Conservation (phyloP, 2,329 filamentous ascomycete species). For the Claviceps sp. region DNA sequence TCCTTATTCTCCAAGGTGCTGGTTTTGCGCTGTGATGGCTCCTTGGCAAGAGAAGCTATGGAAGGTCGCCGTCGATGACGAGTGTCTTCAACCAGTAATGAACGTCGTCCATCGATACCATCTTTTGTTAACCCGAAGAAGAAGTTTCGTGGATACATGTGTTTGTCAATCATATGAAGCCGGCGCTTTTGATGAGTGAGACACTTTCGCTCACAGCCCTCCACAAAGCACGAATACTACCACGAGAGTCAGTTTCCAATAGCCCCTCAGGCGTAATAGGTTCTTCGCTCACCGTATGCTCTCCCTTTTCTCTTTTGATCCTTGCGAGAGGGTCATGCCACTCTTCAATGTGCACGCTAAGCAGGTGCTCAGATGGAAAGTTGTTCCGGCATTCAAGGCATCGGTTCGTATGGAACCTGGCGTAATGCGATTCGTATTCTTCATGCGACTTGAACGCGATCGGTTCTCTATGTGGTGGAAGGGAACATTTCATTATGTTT, state of each 20-base stretch:
- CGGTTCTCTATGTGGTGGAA: slow-evolving; percentile 64
- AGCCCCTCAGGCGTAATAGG: background rate
- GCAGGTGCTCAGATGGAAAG: slow-evolving; percentile 70
- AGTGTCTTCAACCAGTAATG: slow-evolving; percentile 54
- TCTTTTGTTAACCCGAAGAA: slow-evolving; percentile 79
- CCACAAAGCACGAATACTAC: slow-evolving; percentile 79
- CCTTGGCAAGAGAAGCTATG: slow-evolving; percentile 21
- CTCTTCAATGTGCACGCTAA: slow-evolving; percentile 78
- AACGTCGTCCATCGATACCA: slow-evolving; percentile 75
- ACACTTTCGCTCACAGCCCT: slow-evolving; percentile 76
- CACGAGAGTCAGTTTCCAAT: background rate
- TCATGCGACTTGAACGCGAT: slow-evolving; percentile 60
- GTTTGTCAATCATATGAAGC: slow-evolving; percentile 86
- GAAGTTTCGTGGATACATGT: slow-evolving; percentile 78
- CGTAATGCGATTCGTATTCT: slow-evolving; percentile 81
- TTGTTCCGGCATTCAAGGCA: slow-evolving; percentile 78
- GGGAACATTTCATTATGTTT: slow-evolving; percentile 58
- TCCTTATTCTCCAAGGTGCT: slow-evolving; percentile 18
- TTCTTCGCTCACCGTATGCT: slow-evolving; percentile 59
- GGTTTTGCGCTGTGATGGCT: slow-evolving; percentile 16
- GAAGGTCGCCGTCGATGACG: slow-evolving; percentile 36
- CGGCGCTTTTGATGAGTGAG: slow-evolving; percentile 70
- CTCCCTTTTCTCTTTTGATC: slow-evolving; percentile 61
- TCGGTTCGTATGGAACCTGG: slow-evolving; percentile 65
- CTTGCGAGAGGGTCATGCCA: slow-evolving; percentile 73